A percentile compares a stretch with the other conserved stretches of the same genome.
Evolutionary conservation across 1,139 yeast species (phyloP).

Genomic region (Suhomyces maxii): DNA sequence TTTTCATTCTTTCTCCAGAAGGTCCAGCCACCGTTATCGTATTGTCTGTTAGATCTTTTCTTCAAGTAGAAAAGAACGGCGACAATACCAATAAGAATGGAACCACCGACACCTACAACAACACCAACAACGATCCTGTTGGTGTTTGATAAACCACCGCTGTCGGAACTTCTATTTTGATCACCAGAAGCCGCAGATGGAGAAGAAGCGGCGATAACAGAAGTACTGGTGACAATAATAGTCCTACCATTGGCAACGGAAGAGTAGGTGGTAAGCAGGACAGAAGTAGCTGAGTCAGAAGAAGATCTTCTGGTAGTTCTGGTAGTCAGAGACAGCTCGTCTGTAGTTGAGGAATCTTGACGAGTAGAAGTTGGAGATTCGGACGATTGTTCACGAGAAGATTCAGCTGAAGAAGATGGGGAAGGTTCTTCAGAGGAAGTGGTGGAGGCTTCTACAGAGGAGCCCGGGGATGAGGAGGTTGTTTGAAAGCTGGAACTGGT

Average conservation of each 20-base stretch:
- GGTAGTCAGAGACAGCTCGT: slow-evolving; percentile 12
- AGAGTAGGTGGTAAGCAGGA: slow-evolving; percentile 27
- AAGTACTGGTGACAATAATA: slow-evolving; percentile 40
- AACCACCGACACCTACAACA: slow-evolving; percentile 53
- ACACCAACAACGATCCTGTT: slow-evolving; percentile 52
- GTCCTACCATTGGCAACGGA: slow-evolving; percentile 41
- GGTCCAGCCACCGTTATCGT: slow-evolving; percentile 45
- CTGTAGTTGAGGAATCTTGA: slow-evolving; percentile 4
- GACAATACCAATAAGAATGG: slow-evolving; percentile 38
- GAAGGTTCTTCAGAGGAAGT: slow-evolving; percentile 6
- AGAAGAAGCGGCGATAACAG: slow-evolving; percentile 24
- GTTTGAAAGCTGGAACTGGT: slow-evolving; percentile 1
- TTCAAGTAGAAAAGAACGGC: slow-evolving; percentile 38
- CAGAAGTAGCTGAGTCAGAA: slow-evolving; percentile 8
- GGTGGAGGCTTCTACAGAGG: slow-evolving; percentile 11
- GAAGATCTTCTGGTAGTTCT: slow-evolving; percentile 1
- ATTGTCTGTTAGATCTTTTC: slow-evolving; percentile 33
- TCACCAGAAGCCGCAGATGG: slow-evolving; percentile 28
- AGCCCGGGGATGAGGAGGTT: not conserved
- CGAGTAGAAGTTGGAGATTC: not conserved
- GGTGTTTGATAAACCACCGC: slow-evolving; percentile 40
- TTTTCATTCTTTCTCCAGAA: slow-evolving; percentile 54
- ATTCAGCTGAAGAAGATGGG: not conserved
- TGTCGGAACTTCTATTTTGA: slow-evolving; percentile 12
- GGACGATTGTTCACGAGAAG: not conserved